Percentiles rank a stretch among this genome's conserved stretches.
Evolutionary conservation across 2,329 filamentous ascomycete genomes (phyloP).

Genomic region (Fusarium sp.): DNA sequence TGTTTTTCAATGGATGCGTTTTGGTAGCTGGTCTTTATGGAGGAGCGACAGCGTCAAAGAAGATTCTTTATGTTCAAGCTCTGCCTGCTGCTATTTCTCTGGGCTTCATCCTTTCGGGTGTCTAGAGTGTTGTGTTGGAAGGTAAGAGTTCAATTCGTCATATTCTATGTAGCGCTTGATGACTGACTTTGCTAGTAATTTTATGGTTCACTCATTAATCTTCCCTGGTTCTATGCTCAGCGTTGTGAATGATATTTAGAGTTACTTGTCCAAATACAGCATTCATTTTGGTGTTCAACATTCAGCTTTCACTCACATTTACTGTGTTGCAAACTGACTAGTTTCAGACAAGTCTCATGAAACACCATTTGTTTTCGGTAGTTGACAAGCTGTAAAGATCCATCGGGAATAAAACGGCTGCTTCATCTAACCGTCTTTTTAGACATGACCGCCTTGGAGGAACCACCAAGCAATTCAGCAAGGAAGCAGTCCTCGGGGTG

Average conservation of each 20-base stretch:
- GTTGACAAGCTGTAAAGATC: background rate
- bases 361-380: background rate
- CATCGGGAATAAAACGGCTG: background rate
- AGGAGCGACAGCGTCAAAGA: constrained; percentile 56
- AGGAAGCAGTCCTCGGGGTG: background rate
- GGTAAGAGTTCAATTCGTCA: background rate
- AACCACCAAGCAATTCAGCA: background rate
- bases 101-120: constrained; percentile 47
- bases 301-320: background rate
- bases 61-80: constrained; percentile 61
- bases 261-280: background rate
- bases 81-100: constrained; percentile 50
- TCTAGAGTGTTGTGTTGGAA: constrained; percentile 1
- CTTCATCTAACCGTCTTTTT: background rate
- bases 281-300: background rate
- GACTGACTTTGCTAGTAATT: constrained; percentile 13
- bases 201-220: background rate
- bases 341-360: no score
- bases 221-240: background rate
- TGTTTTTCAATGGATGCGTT: constrained; percentile 64
- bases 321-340: background rate
- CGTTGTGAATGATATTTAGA: background rate
- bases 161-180: background rate
- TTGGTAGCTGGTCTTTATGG: constrained; percentile 61
- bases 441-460: background rate